phyloP scores from a whole-genome alignment of 768 basidiomycete genomes.

The Plicaturopsis crispa region DNA sequence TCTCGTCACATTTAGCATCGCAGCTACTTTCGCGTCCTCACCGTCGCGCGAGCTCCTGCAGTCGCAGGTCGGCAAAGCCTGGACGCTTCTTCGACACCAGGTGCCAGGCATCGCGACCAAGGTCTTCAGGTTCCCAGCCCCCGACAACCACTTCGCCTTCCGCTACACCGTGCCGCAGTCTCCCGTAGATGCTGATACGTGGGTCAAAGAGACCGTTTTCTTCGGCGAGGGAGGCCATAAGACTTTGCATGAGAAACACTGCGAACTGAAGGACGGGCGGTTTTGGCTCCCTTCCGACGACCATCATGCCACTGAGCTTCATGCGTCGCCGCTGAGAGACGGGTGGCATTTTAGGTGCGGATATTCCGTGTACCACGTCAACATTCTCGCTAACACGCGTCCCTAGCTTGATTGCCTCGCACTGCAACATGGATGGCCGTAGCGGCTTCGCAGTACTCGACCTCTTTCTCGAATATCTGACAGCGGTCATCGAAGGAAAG shows the following conservation, averaged over 20 bases:
- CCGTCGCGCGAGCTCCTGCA: too few species aligned
- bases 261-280: neutral
- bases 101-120: neutral
- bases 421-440: slow-evolving; percentile 2
- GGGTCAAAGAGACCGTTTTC: neutral
- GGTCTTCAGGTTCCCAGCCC: neutral
- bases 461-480: neutral
- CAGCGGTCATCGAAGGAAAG: slow-evolving; percentile 1
- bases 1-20: neutral
- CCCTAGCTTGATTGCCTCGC: neutral
- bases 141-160: slow-evolving; percentile 1
- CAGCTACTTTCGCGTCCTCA: neutral
- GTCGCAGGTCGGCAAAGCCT: neutral
- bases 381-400: too few species aligned
- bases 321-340: neutral
- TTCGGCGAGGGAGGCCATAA: neutral
- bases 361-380: too few species aligned
- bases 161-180: neutral
- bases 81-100: neutral
- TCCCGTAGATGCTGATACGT: neutral
- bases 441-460: slow-evolving; percentile 1
- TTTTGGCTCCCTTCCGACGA: neutral
- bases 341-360: slow-evolving; percentile 1
- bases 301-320: slow-evolving; percentile 1
- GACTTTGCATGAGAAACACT: slow-evolving; percentile 1